phyloP scores from a whole-genome alignment of 1,139 yeast species.

The Taphrina populina region DNA sequence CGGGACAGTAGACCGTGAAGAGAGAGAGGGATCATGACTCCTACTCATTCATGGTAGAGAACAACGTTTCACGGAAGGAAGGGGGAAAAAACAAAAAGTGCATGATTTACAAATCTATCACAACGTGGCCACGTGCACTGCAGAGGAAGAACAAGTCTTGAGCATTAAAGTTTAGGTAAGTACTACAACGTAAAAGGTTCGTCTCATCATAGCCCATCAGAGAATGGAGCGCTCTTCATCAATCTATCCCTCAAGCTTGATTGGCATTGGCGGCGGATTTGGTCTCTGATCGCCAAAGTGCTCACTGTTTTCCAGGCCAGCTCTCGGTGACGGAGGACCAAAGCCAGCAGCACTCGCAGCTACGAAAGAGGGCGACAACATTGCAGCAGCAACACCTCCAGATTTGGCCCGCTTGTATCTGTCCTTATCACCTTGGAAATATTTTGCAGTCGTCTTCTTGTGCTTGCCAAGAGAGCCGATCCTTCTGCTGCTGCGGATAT shows the following conservation, averaged over 20 bases:
- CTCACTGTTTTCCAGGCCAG: not conserved
- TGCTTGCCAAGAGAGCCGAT: slow-evolving; percentile 28
- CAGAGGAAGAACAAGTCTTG: no score
- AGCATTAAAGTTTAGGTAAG: no score
- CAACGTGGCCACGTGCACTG: no score
- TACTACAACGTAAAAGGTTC: no score
- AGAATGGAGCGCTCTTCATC: no score
- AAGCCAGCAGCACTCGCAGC: slow-evolving; percentile 31
- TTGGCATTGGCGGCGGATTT: slow-evolving; percentile 4
- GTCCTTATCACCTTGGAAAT: slow-evolving; percentile 32
- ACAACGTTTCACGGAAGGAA: no score
- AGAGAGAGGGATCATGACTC: slow-evolving; percentile 8
- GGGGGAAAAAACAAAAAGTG: no score
- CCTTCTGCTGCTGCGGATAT: slow-evolving; percentile 48
- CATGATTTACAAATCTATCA: no score
- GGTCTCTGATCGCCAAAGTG: not conserved
- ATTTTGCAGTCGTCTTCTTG: slow-evolving; percentile 22
- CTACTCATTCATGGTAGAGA: slow-evolving; percentile 14
- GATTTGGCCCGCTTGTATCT: slow-evolving; percentile 30
- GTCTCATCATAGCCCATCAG: no score
- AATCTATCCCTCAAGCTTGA: not conserved
- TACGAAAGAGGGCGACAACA: slow-evolving; percentile 28
- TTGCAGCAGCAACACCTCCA: slow-evolving; percentile 32
- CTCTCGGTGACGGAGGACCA: slow-evolving; percentile 26
- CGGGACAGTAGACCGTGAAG: slow-evolving; percentile 5